Evolutionary conservation across 2,329 filamentous ascomycete species (phyloP).

Genomic region (Trichothecium roseum): DNA sequence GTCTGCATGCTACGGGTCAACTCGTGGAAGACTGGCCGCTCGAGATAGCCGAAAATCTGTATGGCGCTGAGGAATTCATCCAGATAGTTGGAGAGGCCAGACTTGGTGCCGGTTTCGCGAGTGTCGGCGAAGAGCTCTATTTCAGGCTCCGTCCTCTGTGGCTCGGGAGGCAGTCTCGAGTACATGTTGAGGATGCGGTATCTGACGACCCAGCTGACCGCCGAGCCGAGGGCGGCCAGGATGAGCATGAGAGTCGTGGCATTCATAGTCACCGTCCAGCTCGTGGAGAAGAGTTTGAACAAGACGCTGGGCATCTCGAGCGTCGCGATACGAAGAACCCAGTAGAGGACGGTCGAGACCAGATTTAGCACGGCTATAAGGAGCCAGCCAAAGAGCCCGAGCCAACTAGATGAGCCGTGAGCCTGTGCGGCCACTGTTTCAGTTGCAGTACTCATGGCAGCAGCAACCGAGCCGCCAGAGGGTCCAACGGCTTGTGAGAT

Average conservation of each 20-base stretch:
- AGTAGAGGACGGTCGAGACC: conserved; percentile 56
- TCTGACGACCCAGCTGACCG: conserved; percentile 82
- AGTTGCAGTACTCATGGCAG: conserved; percentile 25
- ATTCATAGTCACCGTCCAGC: conserved; percentile 96
- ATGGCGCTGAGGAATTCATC: conserved; percentile 98
- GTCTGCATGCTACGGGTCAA: conserved; percentile 98
- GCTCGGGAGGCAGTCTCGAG: conserved; percentile 82
- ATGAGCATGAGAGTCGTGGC: conserved; percentile 91
- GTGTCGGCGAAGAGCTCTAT: conserved; percentile 91
- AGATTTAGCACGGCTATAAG: conserved; percentile 45
- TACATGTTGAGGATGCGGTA: conserved; percentile 98
- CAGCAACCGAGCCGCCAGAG: conserved; percentile 19
- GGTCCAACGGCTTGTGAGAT: conserved; percentile 20
- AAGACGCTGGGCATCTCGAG: conserved; percentile 84
- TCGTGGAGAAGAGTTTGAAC: conserved; percentile 84
- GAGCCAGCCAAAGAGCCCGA: conserved; percentile 44
- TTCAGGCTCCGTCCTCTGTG: conserved; percentile 90
- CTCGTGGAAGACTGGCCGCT: conserved; percentile 94
- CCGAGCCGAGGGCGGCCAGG: conserved; percentile 65
- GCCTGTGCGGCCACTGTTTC: conserved; percentile 18
- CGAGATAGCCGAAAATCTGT: conserved; percentile 96
- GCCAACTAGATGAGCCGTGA: conserved; percentile 39
- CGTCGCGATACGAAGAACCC: conserved; percentile 73
- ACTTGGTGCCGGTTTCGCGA: conserved; percentile 81
- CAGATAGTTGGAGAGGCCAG: conserved; percentile 87